Base-by-base conservation (phyloP, 1,284 basidiomycete genomes). In the Kwoniella shivajii region DNA sequence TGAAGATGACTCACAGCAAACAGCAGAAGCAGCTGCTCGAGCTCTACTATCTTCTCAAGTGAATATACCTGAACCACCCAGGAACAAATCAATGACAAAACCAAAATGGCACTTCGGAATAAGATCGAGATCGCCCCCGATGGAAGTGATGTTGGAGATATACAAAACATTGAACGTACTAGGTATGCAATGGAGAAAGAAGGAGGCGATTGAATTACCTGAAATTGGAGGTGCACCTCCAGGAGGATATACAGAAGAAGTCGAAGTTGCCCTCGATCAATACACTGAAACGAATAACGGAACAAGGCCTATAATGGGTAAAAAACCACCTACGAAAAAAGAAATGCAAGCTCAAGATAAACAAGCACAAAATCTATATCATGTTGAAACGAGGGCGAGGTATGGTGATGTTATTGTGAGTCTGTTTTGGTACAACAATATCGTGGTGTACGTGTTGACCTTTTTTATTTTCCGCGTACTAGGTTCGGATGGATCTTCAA, bases 121-220 rank as follows among this genome's bases (percentile, higher is more conserved):
- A 42, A 85, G 95, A 34, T 93, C 90, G 64, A 84, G 93, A 55
- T 92, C 89, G 57, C 92, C 93, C 42, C 95, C 95, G 20, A 96
- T 98, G 92, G 95, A 98, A 76, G 95, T 99, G 42, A 97, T 99
- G 94, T 81, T 97, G 24, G 95, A 98, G 82, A 96, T 99, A 56
- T 99, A 99, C 80, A 83, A 91, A 60, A 96, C 94, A 51, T 80
- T 99, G 55, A 89, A 90, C 78, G 82, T 86, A 54, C 81, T 99
- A n/a, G 91, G 90, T 18, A 97, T 99, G 92, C 92, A 99, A 77
- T 99, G 95, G 94, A 78, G 79, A 42, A 68, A 70, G 59, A 79
- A 81, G 54, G 78, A 79, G 29, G 80, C 80, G 53, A 85, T 90
- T 39, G 85, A 88, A 54, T 78, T 88, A 26, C 85, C 82, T 57